Conservation (phyloP, 805 yeast species). For the Saccharomycopsis fermentans region DNA sequence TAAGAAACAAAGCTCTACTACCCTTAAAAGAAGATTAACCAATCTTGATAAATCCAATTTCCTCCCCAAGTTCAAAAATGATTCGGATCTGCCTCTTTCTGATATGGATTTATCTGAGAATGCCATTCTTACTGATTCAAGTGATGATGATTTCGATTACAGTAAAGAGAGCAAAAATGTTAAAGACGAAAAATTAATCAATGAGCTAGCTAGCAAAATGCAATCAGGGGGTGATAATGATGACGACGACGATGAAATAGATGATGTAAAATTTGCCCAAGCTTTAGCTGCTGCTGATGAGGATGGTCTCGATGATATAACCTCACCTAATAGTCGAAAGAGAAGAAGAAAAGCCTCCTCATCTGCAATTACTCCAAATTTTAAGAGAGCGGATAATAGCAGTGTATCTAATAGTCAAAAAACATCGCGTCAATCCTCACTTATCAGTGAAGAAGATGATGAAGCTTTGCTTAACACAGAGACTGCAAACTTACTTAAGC, state of each 20-base stretch:
- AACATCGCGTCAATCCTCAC: neutral
- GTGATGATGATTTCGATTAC: conserved; percentile 31
- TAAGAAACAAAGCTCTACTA: conserved; percentile 1
- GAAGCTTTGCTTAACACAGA: conserved; percentile 21
- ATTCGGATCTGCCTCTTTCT: conserved; percentile 24
- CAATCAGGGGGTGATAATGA: conserved; percentile 24
- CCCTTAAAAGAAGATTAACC: conserved; percentile 51
- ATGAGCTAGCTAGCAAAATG: conserved; percentile 22
- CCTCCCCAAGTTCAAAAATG: conserved; percentile 27
- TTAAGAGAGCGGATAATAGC: neutral
- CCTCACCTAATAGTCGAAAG: conserved; percentile 8
- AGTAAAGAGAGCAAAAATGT: conserved; percentile 29
- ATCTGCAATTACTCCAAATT: neutral
- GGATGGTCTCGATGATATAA: conserved; percentile 18
- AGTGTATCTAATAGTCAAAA: neutral
- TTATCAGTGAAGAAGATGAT: conserved; percentile 7
- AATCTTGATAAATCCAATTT: conserved; percentile 35
- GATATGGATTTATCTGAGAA: conserved; percentile 11
- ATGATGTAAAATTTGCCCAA: conserved; percentile 27
- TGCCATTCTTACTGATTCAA: conserved; percentile 22
- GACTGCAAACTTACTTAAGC: conserved; percentile 12
- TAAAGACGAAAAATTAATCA: conserved; percentile 3
- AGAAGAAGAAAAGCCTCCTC: conserved; percentile 9
- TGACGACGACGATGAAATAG: conserved; percentile 25
- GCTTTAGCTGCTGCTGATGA: conserved; percentile 26